Base-by-base conservation (phyloP, 2,329 filamentous ascomycete genomes). In the Chaetomiaceae sp. region DNA sequence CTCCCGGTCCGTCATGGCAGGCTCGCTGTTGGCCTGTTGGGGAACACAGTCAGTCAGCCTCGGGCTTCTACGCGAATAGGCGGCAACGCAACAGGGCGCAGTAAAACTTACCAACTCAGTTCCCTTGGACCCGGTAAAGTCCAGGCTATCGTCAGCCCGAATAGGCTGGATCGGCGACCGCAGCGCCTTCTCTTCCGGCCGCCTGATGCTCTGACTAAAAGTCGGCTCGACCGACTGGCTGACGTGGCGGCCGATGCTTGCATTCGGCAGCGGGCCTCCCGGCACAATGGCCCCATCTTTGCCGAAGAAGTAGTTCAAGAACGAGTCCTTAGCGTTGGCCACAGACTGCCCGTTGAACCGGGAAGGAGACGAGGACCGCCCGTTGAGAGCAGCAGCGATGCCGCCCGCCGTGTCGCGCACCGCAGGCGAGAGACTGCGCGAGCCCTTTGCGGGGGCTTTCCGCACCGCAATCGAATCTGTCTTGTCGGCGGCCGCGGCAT, bases 301-400 rank as follows among this genome's bases (percentile, higher is more conserved):
- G 64, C 94, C 91, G 65, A 99, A 99, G 73, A 99, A 99, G 72
- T 99, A 99, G 72, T 92, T 97, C 58, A 99, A 72, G 76, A 99
- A 99, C 0, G 91, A 95, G 72, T 99, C 94, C 58, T 86, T 83
- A 37, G 89, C 83, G 56, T 75, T 81, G 53, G 85, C 84, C 46
- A 80, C 69, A 4, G 75, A 75, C 59, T 83, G 81, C 23, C 76
- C 76, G 59, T 82, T 82, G 58, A 87, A 79, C 50, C 79, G 78
- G 25, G 82, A 77, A 11, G 85, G 84, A 39, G 85, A 86, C 29
- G 73, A 73, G 33, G 82, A 76, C 50, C 86, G 70, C 11, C 86
- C 85, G 61, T 90, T 91, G 63, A 91, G 72, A 11, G 84, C 79
- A 29, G 84, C 78, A 33, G 83, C 75, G 57, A 91, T 78, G 59